These are phyloP conservation scores for Xanthoparmelia taractica DNA, from an alignment of 495 filamentous ascomycete genomes.

Conservation along the genomic window DNA sequence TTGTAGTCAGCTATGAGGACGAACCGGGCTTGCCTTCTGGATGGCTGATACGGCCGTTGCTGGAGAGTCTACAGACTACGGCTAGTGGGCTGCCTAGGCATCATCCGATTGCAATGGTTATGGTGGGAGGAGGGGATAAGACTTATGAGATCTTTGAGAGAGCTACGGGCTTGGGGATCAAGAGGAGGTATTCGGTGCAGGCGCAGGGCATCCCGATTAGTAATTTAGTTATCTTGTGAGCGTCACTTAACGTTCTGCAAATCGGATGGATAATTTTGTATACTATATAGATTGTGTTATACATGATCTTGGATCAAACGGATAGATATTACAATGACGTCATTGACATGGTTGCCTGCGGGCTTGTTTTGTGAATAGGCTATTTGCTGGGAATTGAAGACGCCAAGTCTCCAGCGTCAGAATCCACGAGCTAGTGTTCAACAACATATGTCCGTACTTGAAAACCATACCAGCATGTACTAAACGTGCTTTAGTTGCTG, in stretches of 20 bases:
- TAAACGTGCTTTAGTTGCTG: too few species aligned
- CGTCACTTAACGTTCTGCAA: neutral
- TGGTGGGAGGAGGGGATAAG: conserved; percentile 70
- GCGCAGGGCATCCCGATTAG: conserved; percentile 56
- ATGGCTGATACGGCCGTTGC: conserved; percentile 57
- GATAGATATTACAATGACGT: neutral
- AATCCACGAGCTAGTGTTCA: too few species aligned
- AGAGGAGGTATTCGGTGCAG: conserved; percentile 69
- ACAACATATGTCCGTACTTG: too few species aligned
- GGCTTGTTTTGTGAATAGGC: too few species aligned
- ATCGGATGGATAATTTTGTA: neutral
- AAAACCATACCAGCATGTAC: too few species aligned
- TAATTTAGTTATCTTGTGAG: conserved; percentile 20
- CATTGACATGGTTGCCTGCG: neutral
- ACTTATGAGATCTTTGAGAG: conserved; percentile 54
- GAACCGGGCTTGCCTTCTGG: conserved; percentile 20
- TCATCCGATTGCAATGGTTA: conserved; percentile 70
- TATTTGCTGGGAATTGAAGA: too few species aligned
- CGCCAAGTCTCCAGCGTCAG: too few species aligned
- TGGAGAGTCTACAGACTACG: conserved; percentile 69
- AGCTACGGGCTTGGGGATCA: conserved; percentile 59
- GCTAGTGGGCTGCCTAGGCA: conserved; percentile 63
- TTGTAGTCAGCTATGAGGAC: conserved; percentile 68
- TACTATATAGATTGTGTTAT: too few species aligned
- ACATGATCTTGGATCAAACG: neutral